Evolutionary conservation across 805 yeast genomes (phyloP).

Genomic region (Hanseniaspora meyeri): DNA sequence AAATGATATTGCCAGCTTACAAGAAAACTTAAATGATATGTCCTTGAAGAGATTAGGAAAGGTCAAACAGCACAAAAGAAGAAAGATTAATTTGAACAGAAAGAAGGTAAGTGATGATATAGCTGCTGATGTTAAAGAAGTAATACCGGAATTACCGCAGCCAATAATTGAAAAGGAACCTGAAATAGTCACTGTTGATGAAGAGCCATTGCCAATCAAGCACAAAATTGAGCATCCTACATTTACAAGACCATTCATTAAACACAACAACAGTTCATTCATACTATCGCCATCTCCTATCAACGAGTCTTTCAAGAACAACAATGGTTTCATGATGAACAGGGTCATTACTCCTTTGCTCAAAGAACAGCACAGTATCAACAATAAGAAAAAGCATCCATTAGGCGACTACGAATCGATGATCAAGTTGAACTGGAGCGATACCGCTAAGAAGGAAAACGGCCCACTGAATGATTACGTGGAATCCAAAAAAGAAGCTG

Average conservation of each 20-base stretch:
- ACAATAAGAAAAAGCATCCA: background rate
- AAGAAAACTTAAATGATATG: conserved; percentile 25
- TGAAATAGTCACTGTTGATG: background rate
- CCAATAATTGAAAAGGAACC: background rate
- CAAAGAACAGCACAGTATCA: background rate
- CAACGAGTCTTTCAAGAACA: background rate
- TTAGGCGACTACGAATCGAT: background rate
- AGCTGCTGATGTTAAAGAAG: conserved; percentile 6
- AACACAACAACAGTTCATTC: background rate
- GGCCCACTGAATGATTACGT: background rate
- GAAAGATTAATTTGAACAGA: conserved; percentile 22
- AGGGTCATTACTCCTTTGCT: conserved; percentile 4
- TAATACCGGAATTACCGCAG: background rate
- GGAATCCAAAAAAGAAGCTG: background rate
- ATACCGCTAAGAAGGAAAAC: background rate
- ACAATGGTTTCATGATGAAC: background rate
- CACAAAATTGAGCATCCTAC: background rate
- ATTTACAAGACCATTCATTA: background rate
- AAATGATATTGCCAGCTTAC: conserved; percentile 24
- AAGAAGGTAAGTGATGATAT: background rate
- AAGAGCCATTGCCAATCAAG: background rate
- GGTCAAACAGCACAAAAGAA: conserved; percentile 22
- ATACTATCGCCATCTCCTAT: background rate
- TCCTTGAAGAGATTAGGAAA: conserved; percentile 19
- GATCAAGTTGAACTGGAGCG: conserved; percentile 8